Evolutionary conservation across 1,284 basidiomycete genomes (phyloP).

Genomic region (Gastroboletus turbinatus): DNA sequence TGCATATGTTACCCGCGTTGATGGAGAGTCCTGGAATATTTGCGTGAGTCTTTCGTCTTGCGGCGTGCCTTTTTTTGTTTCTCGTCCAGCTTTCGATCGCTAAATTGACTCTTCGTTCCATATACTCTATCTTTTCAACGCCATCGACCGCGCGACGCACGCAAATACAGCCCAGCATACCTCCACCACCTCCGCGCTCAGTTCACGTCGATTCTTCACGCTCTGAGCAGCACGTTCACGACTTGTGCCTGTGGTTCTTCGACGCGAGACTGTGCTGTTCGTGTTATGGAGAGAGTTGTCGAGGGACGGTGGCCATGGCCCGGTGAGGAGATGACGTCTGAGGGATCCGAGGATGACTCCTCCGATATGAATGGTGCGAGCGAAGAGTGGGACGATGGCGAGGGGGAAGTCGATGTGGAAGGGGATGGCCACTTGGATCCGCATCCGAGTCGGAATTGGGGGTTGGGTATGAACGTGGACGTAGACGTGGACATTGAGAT

Average conservation of each 20-base stretch:
- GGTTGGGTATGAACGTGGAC: slow-evolving; percentile 23
- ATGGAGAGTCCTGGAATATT: slow-evolving; percentile 58
- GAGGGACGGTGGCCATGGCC: slow-evolving; percentile 39
- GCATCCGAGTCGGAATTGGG: slow-evolving; percentile 10
- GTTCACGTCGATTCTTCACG: slow-evolving; percentile 71
- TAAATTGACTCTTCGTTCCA: not conserved
- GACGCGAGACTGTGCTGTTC: slow-evolving; percentile 63
- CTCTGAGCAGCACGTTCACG: slow-evolving; percentile 72
- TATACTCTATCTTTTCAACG: not conserved
- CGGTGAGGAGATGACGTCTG: slow-evolving; percentile 34
- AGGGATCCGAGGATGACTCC: slow-evolving; percentile 24
- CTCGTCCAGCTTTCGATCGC: not conserved
- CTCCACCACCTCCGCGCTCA: slow-evolving; percentile 56
- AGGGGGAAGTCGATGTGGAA: slow-evolving; percentile 26
- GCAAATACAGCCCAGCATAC: slow-evolving; percentile 44
- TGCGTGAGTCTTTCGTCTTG: slow-evolving; percentile 43
- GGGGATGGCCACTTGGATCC: slow-evolving; percentile 20
- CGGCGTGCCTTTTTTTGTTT: not conserved
- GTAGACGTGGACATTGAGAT: slow-evolving; percentile 31
- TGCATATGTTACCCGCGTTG: slow-evolving; percentile 79
- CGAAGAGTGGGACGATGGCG: slow-evolving; percentile 20
- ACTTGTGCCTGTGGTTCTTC: slow-evolving; percentile 73
- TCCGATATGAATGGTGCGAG: slow-evolving; percentile 19
- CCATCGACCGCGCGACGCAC: not conserved
- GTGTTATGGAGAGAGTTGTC: slow-evolving; percentile 65